A percentile compares a stretch with the other conserved stretches of the same genome.
These are phyloP conservation scores for Globisporangium middletonii DNA, from an alignment of 352 stramenopile species.

Conservation along the genomic window DNA sequence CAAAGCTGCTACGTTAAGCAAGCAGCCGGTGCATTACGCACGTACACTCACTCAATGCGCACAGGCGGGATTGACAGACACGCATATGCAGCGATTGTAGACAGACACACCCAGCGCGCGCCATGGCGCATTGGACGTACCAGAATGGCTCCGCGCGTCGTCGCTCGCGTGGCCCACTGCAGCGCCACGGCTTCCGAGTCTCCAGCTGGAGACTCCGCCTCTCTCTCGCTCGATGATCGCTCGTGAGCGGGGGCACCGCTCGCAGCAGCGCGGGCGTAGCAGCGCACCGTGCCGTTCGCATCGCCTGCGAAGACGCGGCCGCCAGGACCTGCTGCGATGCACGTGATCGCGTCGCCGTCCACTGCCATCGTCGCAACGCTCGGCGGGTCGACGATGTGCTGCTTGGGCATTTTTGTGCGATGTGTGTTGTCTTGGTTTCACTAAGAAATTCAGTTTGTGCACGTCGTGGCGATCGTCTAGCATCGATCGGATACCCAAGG, in stretches of 20 bases:
- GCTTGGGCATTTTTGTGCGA: neutral
- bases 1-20: neutral
- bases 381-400: neutral
- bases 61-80: neutral
- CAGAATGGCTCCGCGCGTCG: slow-evolving; percentile 6
- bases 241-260: neutral
- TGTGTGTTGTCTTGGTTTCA: neutral
- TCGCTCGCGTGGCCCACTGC: slow-evolving; percentile 1
- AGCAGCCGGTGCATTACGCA: neutral
- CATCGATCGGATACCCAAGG: too few relatives aligned
- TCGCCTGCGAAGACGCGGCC: slow-evolving; percentile 12
- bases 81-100: neutral
- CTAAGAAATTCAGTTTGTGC: too few relatives aligned
- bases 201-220: slow-evolving; percentile 2
- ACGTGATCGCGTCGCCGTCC: slow-evolving; percentile 7
- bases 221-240: neutral
- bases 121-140: neutral
- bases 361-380: neutral
- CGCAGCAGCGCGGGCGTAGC: slow-evolving; percentile 3
- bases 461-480: too few relatives aligned
- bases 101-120: neutral
- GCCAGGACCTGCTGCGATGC: slow-evolving; percentile 3
- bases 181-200: neutral
- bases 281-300: slow-evolving; percentile 11
- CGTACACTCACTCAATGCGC: neutral